Conservation (phyloP, 2,329 filamentous ascomycete species). For the Ophiostoma tasmaniense region DNA sequence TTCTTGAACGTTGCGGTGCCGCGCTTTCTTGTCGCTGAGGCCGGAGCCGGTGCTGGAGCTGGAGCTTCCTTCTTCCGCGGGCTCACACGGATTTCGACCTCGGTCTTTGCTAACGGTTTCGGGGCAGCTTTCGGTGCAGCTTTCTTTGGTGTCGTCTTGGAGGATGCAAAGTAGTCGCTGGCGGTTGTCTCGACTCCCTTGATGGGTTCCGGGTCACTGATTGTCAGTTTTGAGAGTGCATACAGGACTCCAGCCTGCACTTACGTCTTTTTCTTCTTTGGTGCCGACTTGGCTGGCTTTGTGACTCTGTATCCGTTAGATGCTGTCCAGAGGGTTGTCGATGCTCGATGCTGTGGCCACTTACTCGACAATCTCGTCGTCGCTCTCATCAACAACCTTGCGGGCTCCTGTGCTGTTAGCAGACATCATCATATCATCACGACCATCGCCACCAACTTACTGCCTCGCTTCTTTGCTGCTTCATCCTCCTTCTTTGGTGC, state of each 20-base stretch:
- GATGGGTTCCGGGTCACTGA: slow-evolving; percentile 32
- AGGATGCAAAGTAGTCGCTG: slow-evolving; percentile 49
- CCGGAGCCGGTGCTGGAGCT: slow-evolving; percentile 20
- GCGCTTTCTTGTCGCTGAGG: slow-evolving; percentile 30
- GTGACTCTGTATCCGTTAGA: slow-evolving; percentile 35
- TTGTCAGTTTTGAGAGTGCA: slow-evolving; percentile 9
- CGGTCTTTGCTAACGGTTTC: slow-evolving; percentile 33
- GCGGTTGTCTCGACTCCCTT: slow-evolving; percentile 46
- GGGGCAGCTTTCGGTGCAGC: slow-evolving; percentile 35
- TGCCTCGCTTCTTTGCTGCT: slow-evolving; percentile 21
- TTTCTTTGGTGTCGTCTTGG: slow-evolving; percentile 33
- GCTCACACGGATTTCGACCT: slow-evolving; percentile 43
- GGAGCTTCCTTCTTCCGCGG: slow-evolving; percentile 38
- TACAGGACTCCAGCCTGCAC: slow-evolving; percentile 20
- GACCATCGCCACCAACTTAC: neutral
- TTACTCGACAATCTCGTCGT: slow-evolving; percentile 26
- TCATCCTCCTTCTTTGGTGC: slow-evolving; percentile 31
- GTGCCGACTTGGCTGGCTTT: slow-evolving; percentile 44
- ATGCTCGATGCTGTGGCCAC: slow-evolving; percentile 13
- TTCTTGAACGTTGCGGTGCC: slow-evolving; percentile 35
- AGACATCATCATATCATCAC: neutral
- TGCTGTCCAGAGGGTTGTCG: neutral
- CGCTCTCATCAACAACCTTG: slow-evolving; percentile 25
- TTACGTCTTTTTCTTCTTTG: slow-evolving; percentile 49
- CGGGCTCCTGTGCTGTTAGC: slow-evolving; percentile 19